A percentile compares a stretch with the other conserved stretches of the same genome.
phyloP scores from a whole-genome alignment of 805 yeast genomes.

The Ogataea henricii region DNA sequence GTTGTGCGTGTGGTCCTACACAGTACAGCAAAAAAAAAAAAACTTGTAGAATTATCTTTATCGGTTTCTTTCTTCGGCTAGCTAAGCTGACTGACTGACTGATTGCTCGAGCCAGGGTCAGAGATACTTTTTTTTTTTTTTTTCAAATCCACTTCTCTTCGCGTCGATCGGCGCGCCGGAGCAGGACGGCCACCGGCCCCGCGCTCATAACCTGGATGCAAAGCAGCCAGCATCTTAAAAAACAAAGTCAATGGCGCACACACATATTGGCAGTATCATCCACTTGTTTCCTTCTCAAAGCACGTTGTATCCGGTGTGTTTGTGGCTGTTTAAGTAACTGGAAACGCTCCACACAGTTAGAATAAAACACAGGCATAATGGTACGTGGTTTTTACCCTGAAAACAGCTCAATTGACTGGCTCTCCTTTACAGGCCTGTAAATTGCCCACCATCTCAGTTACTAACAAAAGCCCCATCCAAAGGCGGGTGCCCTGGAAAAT shows the following conservation, averaged over 20 bases:
- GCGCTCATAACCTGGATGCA: slow-evolving; percentile 16
- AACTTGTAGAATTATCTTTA: too few relatives aligned
- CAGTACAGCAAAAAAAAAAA: too few relatives aligned
- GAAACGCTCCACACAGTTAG: slow-evolving; percentile 41
- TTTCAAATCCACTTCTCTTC: not conserved
- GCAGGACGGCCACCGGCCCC: not conserved
- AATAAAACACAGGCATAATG: slow-evolving; percentile 8
- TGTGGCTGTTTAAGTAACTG: slow-evolving; percentile 4
- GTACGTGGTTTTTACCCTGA: not conserved
- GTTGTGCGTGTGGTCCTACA: too few relatives aligned
- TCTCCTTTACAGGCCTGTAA: not conserved
- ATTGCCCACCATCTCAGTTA: not conserved
- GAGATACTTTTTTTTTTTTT: not conserved
- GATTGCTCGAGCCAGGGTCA: too few relatives aligned
- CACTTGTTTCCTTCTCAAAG: not conserved
- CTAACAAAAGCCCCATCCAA: not conserved
- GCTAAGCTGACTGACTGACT: not conserved
- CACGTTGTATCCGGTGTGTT: slow-evolving; percentile 5
- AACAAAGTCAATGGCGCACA: slow-evolving; percentile 2
- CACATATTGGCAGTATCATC: not conserved
- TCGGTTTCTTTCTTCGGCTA: too few relatives aligned
- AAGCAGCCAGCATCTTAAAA: slow-evolving; percentile 22
- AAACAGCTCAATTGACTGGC: not conserved
- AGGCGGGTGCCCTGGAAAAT: slow-evolving; percentile 96
- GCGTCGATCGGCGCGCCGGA: slow-evolving; percentile 3